Base-by-base conservation (phyloP, 176 grass and related monocot species). In the Dactylis glomerata region DNA sequence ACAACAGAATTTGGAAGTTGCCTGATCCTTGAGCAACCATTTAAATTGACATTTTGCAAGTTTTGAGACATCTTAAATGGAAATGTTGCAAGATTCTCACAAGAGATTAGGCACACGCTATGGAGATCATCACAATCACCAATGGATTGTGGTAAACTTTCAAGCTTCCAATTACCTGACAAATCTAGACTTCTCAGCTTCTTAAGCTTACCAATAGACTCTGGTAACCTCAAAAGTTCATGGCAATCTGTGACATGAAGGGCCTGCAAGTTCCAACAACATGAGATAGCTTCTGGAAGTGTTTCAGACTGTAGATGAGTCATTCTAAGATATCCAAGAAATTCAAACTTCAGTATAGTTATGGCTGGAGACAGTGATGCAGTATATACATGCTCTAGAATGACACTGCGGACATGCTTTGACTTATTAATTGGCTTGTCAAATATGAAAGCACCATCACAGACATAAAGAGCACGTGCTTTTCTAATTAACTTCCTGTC, bases 381-480 rank as follows among this genome's bases (percentile, higher is more conserved):
- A 37, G 31, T 37, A 57, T 5, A 10, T 4, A 54, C 17, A 68
- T 10, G 37, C 19, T 79, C 46, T 4, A 68, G 6, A 56, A 58
- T 57, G 42, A 87, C 17, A 36, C 12, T 71, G 0, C 76, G 64
- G n/a, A 79, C 73, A 24, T 32, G 50, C 15, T 11, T 79, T 22
- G 76, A 40, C 7, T 86, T 79, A 23, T 31, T 79, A 33, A 86
- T 23, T 40, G 75, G 19, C 3, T 56, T 78, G 6, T 30, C 83
- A 86, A 87, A 63, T 27, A 64, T n/a, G 16, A 75, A 50, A 51
- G 50, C 5, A 31, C 44, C 15, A 17, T 42, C 50, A 54, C 16
- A 27, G 28, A 87, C 55, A 73, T 81, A 78, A 23, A 87, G 27
- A 46, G 77, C 76, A 34, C 85, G 61, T n/a, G 77, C 40, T 20